Base-by-base conservation (phyloP, 176 grass and related monocot genomes). In the Zea mays region DNA sequence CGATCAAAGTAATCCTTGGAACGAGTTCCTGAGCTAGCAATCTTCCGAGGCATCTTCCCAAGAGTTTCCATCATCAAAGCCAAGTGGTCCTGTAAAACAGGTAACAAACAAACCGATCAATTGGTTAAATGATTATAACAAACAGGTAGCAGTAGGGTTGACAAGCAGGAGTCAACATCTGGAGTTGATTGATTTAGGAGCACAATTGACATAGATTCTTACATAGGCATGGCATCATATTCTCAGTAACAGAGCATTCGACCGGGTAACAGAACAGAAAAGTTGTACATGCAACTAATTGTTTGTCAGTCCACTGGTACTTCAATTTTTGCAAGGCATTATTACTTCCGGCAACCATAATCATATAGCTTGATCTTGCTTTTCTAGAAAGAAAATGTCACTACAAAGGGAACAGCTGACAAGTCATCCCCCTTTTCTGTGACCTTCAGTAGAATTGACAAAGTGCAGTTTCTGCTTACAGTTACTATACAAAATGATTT, bases 31-130 rank as follows among this genome's bases (percentile, higher is more conserved):
- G 89, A 74, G 21, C 45, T 65, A 78, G 95, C 91, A 71, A 98
- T 88, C 91, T 98, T 90, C 83, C 82, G 81, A 45, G 91, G 91
- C 79, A 98, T 94, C 82, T 92, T 98, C 69, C 95, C 95, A 5
- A 98, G 87, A 51, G 85, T 82, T 81, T 98, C 95, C 91, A 98
- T 98, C 91, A 92, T 98, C 62, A 85, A 64, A 76, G 91, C 91
- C 71, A 98, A 88, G 65, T 98, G 95, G 86, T 98, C 95, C 95
- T 98, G 52, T 41, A 73, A 77, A 77, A 54, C 16, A 50, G 75
- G 44, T 17, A 62, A 69, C 7, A 19, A 19, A 82, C 21, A 64
- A 14, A 70, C 6, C 6, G 11, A 38, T 75, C 16, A 76, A 51
- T n/a, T 48, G 12, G 39, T 69, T 48, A 64, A 72, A 65, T 42